Evolutionary conservation across 768 basidiomycete species (phyloP), one percentile per base, ranked within the genome.

Genomic region (Rubroboletus pulcherrimus): DNA sequence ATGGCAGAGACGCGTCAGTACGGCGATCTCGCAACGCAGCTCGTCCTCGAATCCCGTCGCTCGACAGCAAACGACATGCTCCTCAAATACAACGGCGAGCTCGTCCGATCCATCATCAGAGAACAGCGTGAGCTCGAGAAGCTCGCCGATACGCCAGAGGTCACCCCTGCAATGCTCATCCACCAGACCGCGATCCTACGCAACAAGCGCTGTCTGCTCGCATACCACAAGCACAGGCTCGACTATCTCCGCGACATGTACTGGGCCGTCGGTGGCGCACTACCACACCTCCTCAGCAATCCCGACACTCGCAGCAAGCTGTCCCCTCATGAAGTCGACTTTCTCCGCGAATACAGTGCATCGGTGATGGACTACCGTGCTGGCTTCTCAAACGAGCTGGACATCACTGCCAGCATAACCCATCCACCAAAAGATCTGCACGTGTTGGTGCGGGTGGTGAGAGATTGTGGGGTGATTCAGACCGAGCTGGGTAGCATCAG

Each of bases 141-240:
- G 52, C 68, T 76, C 60, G 72, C 70, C 10, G 79, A 78, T 49
- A 68, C 75, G 37, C 74, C 84, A 48, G 82, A 83, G 3, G 64
- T 79, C 53, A 71, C 78, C 21, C 77, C 78, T 19, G 81, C 85
- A 19, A 75, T 95, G 57, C 81, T 92, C 63, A 83, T 98, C 65
- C 86, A 90, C 68, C 92, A 96, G 72, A 91, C 95, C 8, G 85
- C 91, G 37, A 88, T 96, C 63, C 78, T 86, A 39, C 84, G 94
- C 58, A 97, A 98, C 78, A 97, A 96, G 71, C 88, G 97, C n/a
- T 93, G 92, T 69, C 79, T 98, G 4, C 82, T 98, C 43, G 93
- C 93, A 0, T 99, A 98, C 73, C 93, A 98, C 71, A 75, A 82
- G 26, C 92, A 94, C 74, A 82, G 96, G 53, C 73, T 92, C 38